These are phyloP conservation scores for Trichosporon sp. DNA, from an alignment of 1,284 basidiomycete species.

Conservation along the genomic window DNA sequence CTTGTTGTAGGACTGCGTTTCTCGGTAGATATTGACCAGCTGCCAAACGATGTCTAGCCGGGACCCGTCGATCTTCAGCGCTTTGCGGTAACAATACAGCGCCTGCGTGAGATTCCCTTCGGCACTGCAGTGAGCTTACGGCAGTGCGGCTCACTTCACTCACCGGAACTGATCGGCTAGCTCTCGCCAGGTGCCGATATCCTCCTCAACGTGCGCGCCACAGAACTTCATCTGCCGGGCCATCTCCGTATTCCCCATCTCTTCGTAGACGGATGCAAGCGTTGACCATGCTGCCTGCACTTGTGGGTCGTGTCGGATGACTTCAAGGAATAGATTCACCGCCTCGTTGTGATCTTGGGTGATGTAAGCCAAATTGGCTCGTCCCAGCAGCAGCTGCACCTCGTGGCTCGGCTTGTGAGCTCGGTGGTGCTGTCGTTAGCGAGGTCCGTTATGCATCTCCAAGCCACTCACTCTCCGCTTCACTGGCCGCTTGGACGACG, in stretches of 20 bases:
- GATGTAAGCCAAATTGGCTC: constrained; percentile 82
- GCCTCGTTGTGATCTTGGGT: constrained; percentile 62
- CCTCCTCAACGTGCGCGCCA: constrained; percentile 78
- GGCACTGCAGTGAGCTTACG: constrained; percentile 51
- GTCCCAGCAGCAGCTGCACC: constrained; percentile 71
- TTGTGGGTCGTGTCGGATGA: constrained; percentile 86
- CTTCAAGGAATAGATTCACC: constrained; percentile 76
- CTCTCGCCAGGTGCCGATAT: constrained; percentile 80
- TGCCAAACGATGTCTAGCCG: constrained; percentile 89
- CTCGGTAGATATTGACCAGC: constrained; percentile 72
- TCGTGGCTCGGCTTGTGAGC: constrained; percentile 69
- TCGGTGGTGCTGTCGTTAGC: constrained; percentile 38
- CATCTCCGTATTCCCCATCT: constrained; percentile 62
- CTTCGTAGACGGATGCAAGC: constrained; percentile 70
- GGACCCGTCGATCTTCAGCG: constrained; percentile 67
- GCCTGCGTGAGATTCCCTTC: constrained; percentile 74
- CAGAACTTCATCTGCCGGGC: constrained; percentile 80
- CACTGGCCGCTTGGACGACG: constrained; percentile 1
- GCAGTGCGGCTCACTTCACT: constrained; percentile 12
- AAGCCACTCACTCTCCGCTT: constrained; percentile 4
- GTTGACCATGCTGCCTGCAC: constrained; percentile 80
- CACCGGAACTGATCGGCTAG: constrained; percentile 70
- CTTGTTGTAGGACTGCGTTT: constrained; percentile 65
- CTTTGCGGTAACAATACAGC: constrained; percentile 84
- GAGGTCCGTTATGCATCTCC: not conserved